Percentiles rank a stretch among this genome's conserved stretches.
phyloP scores from a whole-genome alignment of 169 alveolate genomes.

The Babesia divergens region DNA sequence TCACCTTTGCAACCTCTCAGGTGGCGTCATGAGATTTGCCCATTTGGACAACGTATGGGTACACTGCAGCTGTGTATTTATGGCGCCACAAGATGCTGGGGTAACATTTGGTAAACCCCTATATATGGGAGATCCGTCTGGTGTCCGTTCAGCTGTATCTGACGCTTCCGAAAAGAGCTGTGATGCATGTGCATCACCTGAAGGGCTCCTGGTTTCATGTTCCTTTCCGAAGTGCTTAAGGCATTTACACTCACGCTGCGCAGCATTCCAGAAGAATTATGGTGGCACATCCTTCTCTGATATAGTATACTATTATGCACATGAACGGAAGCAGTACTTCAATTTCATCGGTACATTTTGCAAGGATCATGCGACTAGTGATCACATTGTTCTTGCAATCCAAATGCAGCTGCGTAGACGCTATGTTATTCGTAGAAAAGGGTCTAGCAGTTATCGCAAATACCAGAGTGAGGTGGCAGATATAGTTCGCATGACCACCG shows the following conservation, averaged over 20 bases:
- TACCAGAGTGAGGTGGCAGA: conserved; percentile 33
- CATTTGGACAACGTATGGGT: conserved; percentile 8
- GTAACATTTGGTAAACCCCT: background rate
- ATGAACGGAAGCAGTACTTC: conserved; percentile 20
- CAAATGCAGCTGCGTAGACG: conserved; percentile 6
- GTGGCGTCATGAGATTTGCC: conserved; percentile 18
- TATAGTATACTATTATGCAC: background rate
- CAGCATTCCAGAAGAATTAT: background rate
- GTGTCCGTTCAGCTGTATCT: background rate
- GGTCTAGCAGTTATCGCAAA: conserved; percentile 17
- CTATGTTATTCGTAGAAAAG: conserved; percentile 4
- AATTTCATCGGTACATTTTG: conserved; percentile 45
- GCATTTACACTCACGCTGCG: conserved; percentile 30
- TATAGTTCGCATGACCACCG: conserved; percentile 18
- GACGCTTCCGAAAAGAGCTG: background rate
- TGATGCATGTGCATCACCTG: conserved; percentile 13
- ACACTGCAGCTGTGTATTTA: conserved; percentile 42
- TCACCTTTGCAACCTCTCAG: conserved; percentile 7
- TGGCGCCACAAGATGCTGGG: background rate
- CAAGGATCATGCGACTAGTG: conserved; percentile 9
- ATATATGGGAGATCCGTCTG: background rate
- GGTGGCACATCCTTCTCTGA: conserved; percentile 3
- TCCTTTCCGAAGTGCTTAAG: conserved; percentile 7
- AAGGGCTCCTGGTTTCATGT: conserved; percentile 24
- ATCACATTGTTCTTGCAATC: background rate